phyloP scores from a whole-genome alignment of 257 asterid genomes.

The Cordia subcordata region DNA sequence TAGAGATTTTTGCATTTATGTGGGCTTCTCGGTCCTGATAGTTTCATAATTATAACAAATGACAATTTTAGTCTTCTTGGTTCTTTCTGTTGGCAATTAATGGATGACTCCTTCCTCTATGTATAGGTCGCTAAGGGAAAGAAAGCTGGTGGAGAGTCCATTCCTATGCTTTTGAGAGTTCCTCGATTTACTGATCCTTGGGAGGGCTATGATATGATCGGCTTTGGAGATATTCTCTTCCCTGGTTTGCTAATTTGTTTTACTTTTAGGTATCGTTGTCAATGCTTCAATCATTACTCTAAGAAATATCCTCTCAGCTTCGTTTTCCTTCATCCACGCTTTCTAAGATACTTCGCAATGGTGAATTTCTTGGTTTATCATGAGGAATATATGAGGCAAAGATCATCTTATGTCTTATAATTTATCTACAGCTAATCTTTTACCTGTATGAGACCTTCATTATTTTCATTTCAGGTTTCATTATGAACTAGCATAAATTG shows the following conservation, averaged over 20 bases:
- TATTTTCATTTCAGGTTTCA: too few species aligned
- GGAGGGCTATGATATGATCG: constrained; percentile 91
- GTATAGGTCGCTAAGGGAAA: constrained; percentile 91
- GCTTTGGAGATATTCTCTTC: constrained; percentile 95
- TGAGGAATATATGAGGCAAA: too few species aligned
- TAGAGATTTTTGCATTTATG: too few species aligned
- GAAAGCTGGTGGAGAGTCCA: constrained; percentile 90
- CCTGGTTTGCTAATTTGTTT: constrained; percentile 92
- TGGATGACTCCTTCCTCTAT: constrained; percentile 7
- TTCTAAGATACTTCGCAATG: not conserved
- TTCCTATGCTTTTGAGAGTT: constrained; percentile 94
- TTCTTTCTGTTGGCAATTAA: not conserved
- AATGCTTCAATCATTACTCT: not conserved
- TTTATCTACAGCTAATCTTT: too few species aligned
- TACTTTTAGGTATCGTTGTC: constrained; percentile 53
- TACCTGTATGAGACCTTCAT: too few species aligned
- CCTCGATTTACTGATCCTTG: constrained; percentile 93
- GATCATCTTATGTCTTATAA: too few species aligned
- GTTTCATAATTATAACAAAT: too few species aligned
- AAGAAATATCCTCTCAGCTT: not conserved
- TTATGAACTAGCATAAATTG: too few species aligned
- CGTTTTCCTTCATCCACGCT: not conserved
- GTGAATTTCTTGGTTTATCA: too few species aligned
- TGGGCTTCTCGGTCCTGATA: too few species aligned
- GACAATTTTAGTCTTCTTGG: not conserved